Base-by-base conservation (phyloP, 306 rosid genomes). In the Datisca glomerata region DNA sequence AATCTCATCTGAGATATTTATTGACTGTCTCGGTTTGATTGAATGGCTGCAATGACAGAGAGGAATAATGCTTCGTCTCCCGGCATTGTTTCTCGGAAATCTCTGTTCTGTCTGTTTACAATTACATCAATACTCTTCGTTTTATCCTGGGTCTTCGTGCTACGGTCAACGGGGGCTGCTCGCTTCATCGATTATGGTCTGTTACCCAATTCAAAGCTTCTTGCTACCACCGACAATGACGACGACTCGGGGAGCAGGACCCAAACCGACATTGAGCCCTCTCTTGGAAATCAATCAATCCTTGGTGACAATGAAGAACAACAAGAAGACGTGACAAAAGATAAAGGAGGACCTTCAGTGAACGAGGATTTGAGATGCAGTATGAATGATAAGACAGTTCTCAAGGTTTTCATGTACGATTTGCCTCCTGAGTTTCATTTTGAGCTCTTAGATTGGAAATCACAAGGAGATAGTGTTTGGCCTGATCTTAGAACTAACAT, bases 371-470 rank as follows among this genome's bases (percentile, higher is more conserved):
- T 33, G 5, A 46, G 36, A 29, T 71, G 85, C 36, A 17, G 29
- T 28, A 53, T 21, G 24, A 49, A 42, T 35, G 64, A 37, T 12
- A 60, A 52, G 3, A n/a, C 5, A 15, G 49, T 46, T 37, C 72
- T 84, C 13, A 89, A 71, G 62, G 91, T 80, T 6, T 89, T 60
- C 68, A 80, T 89, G 95, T 89, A 89, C 70, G 86, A 84, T 51
- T 66, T 89, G 69, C 86, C 95, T 36, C 81, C 93, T 20, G 78
- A 80, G 25, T 83, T 74, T 72, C 97, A 89, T 72, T 89, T 89
- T 49, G 79, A 89, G 28, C 64, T 89, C 32, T 62, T 83, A 76
- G 80, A 78, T 47, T 89, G 97, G 97, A 74, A 83, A 71, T 82
- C 85, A 45, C 69, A 60, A 51, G 63, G 18, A 24, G 67, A 78